These are phyloP conservation scores for Hypoxylon sp. DNA, from an alignment of 2,329 filamentous ascomycete genomes.

Conservation along the genomic window DNA sequence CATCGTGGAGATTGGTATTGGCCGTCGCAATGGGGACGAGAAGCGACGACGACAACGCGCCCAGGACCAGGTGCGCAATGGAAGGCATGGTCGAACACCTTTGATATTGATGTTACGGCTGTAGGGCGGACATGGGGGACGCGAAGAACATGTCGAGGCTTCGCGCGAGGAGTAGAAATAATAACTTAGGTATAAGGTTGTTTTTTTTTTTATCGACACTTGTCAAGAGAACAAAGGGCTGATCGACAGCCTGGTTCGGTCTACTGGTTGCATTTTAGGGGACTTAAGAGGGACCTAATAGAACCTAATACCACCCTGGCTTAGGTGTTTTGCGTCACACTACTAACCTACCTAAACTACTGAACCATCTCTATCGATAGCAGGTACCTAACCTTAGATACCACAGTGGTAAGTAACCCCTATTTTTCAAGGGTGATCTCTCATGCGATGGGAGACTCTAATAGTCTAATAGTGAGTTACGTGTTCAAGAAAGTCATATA, in stretches of 20 bases:
- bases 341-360: too few relatives aligned
- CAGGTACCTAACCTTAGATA: too few relatives aligned
- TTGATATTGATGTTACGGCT: slow-evolving; percentile 26
- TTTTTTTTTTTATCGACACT: slow-evolving; percentile 27
- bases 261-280: not conserved
- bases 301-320: too few relatives aligned
- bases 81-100: slow-evolving; percentile 42
- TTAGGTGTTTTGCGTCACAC: too few relatives aligned
- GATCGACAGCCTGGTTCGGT: slow-evolving; percentile 28
- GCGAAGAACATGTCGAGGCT: slow-evolving; percentile 31
- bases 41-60: slow-evolving; percentile 31
- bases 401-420: too few relatives aligned
- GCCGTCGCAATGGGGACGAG: slow-evolving; percentile 38
- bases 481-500: too few relatives aligned
- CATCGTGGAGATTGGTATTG: slow-evolving; percentile 49
- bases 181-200: slow-evolving; percentile 2
- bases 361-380: too few relatives aligned
- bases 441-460: too few relatives aligned
- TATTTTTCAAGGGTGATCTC: too few relatives aligned
- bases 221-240: slow-evolving; percentile 39
- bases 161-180: not conserved
- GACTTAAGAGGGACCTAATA: not conserved
- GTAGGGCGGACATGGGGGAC: slow-evolving; percentile 3
- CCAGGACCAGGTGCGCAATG: slow-evolving; percentile 36
- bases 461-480: too few relatives aligned